Conservation (phyloP, 441 rosid genomes). For the Viola pubescens region DNA sequence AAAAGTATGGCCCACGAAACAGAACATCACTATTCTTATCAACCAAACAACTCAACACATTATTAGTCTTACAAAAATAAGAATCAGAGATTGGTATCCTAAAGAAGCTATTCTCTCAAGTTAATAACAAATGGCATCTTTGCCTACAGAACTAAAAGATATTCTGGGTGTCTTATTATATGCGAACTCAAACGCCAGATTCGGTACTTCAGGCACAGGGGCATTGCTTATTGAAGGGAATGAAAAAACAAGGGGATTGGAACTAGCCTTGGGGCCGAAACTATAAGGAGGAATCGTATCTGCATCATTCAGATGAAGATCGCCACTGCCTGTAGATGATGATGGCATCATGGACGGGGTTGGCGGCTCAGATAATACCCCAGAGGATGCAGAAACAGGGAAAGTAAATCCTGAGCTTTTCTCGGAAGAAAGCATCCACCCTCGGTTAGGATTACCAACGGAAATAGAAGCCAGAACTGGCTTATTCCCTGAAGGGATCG, state of each 20-base stretch:
- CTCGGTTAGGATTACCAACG: conserved; percentile 41
- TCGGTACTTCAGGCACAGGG: conserved; percentile 27
- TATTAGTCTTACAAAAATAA: background rate
- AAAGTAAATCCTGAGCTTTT: conserved; percentile 52
- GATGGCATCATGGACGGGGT: conserved; percentile 69
- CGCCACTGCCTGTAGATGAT: conserved; percentile 21
- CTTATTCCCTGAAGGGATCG: conserved; percentile 42
- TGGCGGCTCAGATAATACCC: conserved; percentile 59
- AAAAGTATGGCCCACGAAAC: background rate
- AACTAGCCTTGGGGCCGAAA: conserved; percentile 39
- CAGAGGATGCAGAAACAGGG: conserved; percentile 51
- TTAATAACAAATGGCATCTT: conserved; percentile 50
- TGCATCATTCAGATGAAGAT: conserved; percentile 31
- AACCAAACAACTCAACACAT: no score
- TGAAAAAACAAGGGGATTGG: conserved; percentile 45
- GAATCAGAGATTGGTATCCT: background rate
- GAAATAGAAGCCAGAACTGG: conserved; percentile 52
- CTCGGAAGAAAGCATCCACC: conserved; percentile 45
- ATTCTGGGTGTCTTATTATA: conserved; percentile 46
- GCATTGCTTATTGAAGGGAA: conserved; percentile 62
- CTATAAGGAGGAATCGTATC: conserved; percentile 42
- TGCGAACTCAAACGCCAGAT: conserved; percentile 53
- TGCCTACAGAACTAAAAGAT: conserved; percentile 49
- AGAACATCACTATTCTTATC: no score
- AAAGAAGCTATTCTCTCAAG: background rate